Percentiles rank a stretch among this genome's conserved stretches.
phyloP scores from a whole-genome alignment of 2,329 filamentous ascomycete genomes.

The Helminthosporium solani region DNA sequence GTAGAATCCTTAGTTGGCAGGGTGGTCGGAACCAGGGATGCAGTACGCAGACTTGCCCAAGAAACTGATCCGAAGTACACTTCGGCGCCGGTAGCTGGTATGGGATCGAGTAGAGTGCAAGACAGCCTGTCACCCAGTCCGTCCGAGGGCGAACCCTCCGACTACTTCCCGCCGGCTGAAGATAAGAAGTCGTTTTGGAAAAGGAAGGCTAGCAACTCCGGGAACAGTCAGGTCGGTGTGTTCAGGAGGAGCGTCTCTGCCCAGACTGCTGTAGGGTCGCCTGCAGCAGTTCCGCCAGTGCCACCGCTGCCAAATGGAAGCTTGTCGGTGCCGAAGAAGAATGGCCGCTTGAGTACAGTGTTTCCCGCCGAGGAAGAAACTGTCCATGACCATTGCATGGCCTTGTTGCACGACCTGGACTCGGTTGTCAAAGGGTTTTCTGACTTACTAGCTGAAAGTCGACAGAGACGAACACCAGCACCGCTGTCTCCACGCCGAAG shows the following conservation, averaged over 20 bases:
- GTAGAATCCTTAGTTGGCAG: slow-evolving; percentile 84
- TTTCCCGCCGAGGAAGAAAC: slow-evolving; percentile 58
- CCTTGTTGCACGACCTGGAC: slow-evolving; percentile 82
- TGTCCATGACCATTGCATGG: slow-evolving; percentile 79
- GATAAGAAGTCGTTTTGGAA: slow-evolving; percentile 88
- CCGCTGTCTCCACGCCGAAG: slow-evolving; percentile 60
- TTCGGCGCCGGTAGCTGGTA: slow-evolving; percentile 34
- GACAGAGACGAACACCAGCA: slow-evolving; percentile 65
- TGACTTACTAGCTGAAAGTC: slow-evolving; percentile 72
- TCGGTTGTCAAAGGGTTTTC: slow-evolving; percentile 81
- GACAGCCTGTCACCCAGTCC: slow-evolving; percentile 43
- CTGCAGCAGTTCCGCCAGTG: slow-evolving; percentile 39
- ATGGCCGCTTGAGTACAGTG: slow-evolving; percentile 17
- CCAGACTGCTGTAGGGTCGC: slow-evolving; percentile 53
- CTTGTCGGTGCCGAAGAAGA: slow-evolving; percentile 41
- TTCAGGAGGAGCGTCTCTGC: slow-evolving; percentile 55
- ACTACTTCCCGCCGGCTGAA: slow-evolving; percentile 54
- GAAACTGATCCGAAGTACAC: slow-evolving; percentile 71
- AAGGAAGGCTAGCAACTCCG: slow-evolving; percentile 68
- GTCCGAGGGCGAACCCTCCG: slow-evolving; percentile 50
- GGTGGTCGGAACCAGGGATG: slow-evolving; percentile 84
- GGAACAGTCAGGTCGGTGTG: slow-evolving; percentile 44
- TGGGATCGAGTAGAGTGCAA: slow-evolving; percentile 32
- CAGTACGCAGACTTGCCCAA: slow-evolving; percentile 79
- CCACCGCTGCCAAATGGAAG: slow-evolving; percentile 28